These are phyloP conservation scores for Takashimella tepidaria DNA, from an alignment of 1,284 basidiomycete species.

Conservation along the genomic window DNA sequence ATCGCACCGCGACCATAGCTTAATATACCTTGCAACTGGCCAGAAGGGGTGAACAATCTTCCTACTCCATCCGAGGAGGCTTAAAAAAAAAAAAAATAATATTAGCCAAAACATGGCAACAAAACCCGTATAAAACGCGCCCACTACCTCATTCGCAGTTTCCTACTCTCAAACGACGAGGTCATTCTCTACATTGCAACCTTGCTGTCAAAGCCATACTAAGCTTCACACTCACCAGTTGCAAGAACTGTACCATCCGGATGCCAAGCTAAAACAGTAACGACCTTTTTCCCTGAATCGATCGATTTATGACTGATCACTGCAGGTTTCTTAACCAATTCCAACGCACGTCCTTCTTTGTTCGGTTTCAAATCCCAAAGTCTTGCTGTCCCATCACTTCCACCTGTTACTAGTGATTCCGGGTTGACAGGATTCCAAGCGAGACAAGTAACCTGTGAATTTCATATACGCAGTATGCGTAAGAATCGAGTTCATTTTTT, in stretches of 20 bases:
- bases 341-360: slow-evolving; percentile 6
- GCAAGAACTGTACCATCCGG: slow-evolving; percentile 42
- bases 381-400: slow-evolving; percentile 32
- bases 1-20: slow-evolving; percentile 37
- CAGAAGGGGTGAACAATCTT: slow-evolving; percentile 39
- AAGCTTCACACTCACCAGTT: slow-evolving; percentile 20
- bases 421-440: slow-evolving; percentile 42
- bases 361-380: slow-evolving; percentile 36
- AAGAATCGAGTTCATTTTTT: no score
- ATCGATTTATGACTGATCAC: slow-evolving; percentile 36
- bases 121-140: no score
- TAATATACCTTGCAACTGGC: slow-evolving; percentile 40
- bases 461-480: no score
- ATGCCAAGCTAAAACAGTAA: slow-evolving; percentile 38
- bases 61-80: slow-evolving; percentile 34
- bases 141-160: no score
- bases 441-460: slow-evolving; percentile 29
- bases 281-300: slow-evolving; percentile 34
- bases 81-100: no score
- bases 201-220: neutral
- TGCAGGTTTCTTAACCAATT: slow-evolving; percentile 16
- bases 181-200: neutral
- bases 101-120: no score
- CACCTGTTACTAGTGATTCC: slow-evolving; percentile 33
- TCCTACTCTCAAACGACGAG: no score